These are phyloP conservation scores for Eragrostis curvula DNA, from an alignment of 176 grass and related monocot species.

Conservation along the genomic window DNA sequence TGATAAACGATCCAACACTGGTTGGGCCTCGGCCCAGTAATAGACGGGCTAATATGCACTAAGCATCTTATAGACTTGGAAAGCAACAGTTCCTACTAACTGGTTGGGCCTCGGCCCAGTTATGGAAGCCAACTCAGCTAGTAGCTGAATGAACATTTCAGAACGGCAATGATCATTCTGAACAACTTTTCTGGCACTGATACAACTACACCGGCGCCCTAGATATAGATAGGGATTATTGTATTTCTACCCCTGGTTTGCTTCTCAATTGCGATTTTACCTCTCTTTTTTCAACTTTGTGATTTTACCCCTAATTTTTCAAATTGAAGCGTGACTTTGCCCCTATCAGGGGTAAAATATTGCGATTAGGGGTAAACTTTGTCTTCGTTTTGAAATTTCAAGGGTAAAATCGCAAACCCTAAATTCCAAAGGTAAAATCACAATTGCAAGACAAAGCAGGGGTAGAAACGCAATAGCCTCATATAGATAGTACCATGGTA, in stretches of 20 bases:
- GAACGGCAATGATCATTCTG: background rate
- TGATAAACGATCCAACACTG: slow-evolving; percentile 4
- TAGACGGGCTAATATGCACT: slow-evolving; percentile 14
- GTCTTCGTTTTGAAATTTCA: too few relatives aligned
- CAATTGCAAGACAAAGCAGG: too few relatives aligned
- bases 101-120: background rate
- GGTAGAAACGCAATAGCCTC: too few relatives aligned
- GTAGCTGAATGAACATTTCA: background rate
- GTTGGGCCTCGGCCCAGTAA: slow-evolving; percentile 8
- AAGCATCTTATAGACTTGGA: background rate
- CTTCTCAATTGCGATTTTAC: too few relatives aligned
- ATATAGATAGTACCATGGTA: background rate
- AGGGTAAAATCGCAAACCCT: too few relatives aligned
- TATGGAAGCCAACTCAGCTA: background rate
- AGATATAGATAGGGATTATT: background rate
- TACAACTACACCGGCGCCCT: background rate
- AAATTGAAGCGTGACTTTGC: too few relatives aligned
- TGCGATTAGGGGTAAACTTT: too few relatives aligned
- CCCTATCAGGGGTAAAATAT: too few relatives aligned
- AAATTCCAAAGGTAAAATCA: too few relatives aligned
- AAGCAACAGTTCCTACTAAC: background rate
- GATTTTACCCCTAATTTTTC: too few relatives aligned
- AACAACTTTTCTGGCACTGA: slow-evolving; percentile 20
- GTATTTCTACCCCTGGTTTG: too few relatives aligned
- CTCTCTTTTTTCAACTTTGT: too few relatives aligned